A percentile compares a stretch with the other conserved stretches of the same genome.
phyloP scores from a whole-genome alignment of 1,139 yeast genomes.

The Magnusiomyces tetraspermus region DNA sequence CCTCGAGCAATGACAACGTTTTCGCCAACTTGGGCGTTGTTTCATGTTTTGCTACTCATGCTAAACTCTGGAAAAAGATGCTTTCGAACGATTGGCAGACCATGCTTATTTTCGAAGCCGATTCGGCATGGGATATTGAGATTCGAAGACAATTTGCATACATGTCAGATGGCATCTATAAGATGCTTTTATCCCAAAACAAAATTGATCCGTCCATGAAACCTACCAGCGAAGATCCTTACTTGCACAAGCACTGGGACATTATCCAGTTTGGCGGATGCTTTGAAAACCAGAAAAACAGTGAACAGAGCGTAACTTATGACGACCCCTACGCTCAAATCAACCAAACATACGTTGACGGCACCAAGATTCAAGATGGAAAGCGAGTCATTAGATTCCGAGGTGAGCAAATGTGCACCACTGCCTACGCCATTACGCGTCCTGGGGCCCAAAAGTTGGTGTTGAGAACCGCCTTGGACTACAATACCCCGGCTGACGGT shows the following conservation, averaged over 20 bases:
- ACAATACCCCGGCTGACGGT: slow-evolving; percentile 1
- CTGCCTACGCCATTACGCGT: slow-evolving; percentile 6
- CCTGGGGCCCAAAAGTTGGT: slow-evolving; percentile 5
- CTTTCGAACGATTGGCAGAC: neutral
- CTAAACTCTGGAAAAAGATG: neutral
- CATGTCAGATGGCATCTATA: neutral
- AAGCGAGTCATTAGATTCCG: neutral
- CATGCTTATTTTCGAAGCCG: neutral
- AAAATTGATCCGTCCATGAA: neutral
- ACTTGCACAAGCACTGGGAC: slow-evolving; percentile 9
- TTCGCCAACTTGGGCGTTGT: neutral
- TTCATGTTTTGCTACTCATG: neutral
- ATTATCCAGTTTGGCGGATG: slow-evolving; percentile 10
- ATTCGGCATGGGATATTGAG: neutral
- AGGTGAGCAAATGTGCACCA: slow-evolving; percentile 2
- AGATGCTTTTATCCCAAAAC: too few relatives aligned
- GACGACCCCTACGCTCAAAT: neutral
- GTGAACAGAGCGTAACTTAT: neutral
- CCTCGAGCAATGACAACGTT: neutral
- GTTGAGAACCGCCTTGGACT: slow-evolving; percentile 2
- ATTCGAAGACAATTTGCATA: too few relatives aligned
- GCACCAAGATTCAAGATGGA: neutral
- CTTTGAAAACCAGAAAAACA: neutral
- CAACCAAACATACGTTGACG: neutral
- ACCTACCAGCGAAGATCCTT: slow-evolving; percentile 9